phyloP scores from a whole-genome alignment of 78 protist species.

The Dictyostelium purpureum region DNA sequence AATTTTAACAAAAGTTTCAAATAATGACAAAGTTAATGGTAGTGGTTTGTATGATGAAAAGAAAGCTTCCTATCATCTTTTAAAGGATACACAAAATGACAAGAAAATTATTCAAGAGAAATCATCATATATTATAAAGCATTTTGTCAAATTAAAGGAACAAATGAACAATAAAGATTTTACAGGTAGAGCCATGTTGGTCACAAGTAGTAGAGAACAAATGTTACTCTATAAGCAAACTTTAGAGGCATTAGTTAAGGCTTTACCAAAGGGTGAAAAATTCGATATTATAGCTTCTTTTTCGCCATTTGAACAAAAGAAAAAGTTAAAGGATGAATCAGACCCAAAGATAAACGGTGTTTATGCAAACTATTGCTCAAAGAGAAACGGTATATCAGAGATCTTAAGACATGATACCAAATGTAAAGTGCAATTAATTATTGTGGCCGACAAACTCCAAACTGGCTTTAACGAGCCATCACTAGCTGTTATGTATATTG shows the following conservation, averaged over 20 bases:
- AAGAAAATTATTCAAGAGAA: slow-evolving; percentile 57
- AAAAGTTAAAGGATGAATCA: slow-evolving; percentile 35
- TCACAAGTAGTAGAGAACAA: slow-evolving; percentile 45
- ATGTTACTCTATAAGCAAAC: slow-evolving; percentile 22
- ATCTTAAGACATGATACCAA: slow-evolving; percentile 24
- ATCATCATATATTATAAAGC: slow-evolving; percentile 58
- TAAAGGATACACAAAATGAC: slow-evolving; percentile 30
- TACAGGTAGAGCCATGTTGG: slow-evolving; percentile 52
- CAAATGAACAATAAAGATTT: slow-evolving; percentile 32
- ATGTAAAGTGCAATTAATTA: slow-evolving; percentile 48
- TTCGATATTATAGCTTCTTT: slow-evolving; percentile 73
- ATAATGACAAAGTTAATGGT: background rate
- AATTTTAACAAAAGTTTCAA: slow-evolving; percentile 44
- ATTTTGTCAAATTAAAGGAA: slow-evolving; percentile 42
- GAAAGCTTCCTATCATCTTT: slow-evolving; percentile 40
- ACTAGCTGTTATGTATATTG: slow-evolving; percentile 60
- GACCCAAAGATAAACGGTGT: slow-evolving; percentile 36
- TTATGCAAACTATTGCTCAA: slow-evolving; percentile 33
- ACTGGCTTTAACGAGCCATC: slow-evolving; percentile 81
- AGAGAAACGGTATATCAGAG: slow-evolving; percentile 55
- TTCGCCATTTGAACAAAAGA: slow-evolving; percentile 18
- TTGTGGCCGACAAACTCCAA: slow-evolving; percentile 70
- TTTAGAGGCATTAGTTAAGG: slow-evolving; percentile 4
- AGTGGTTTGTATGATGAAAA: slow-evolving; percentile 3
- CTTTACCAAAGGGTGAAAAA: slow-evolving; percentile 41